A percentile compares a stretch with the other conserved stretches of the same genome.
Conservation (phyloP, 2,329 filamentous ascomycete species). For the Ophiostoma sp. region DNA sequence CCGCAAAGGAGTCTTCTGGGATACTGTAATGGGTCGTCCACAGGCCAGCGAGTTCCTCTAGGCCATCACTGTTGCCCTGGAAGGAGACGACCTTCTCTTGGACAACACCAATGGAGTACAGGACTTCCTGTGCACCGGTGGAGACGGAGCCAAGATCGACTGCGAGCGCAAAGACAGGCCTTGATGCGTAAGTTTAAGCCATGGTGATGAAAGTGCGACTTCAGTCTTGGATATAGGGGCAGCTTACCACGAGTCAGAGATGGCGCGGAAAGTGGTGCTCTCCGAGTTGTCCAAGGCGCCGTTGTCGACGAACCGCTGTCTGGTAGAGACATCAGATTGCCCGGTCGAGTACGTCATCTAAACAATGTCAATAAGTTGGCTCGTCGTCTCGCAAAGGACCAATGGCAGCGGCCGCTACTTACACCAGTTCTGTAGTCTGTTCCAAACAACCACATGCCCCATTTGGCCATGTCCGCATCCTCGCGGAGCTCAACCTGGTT, state of each 20-base stretch:
- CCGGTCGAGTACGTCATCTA: slow-evolving; percentile 66
- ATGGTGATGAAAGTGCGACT: background rate
- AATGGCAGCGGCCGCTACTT: slow-evolving; percentile 25
- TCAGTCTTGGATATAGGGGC: background rate
- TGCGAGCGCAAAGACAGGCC: slow-evolving; percentile 76
- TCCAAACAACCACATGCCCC: slow-evolving; percentile 75
- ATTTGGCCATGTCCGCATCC: slow-evolving; percentile 64
- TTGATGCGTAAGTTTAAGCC: slow-evolving; percentile 23
- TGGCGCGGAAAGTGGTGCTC: slow-evolving; percentile 59
- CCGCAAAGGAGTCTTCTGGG: slow-evolving; percentile 58
- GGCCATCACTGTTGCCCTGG: slow-evolving; percentile 59
- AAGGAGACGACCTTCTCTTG: slow-evolving; percentile 74
- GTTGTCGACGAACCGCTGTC: slow-evolving; percentile 58
- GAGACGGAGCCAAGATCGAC: slow-evolving; percentile 50
- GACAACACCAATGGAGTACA: slow-evolving; percentile 72
- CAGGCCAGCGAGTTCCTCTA: slow-evolving; percentile 60
- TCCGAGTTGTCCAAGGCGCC: slow-evolving; percentile 58
- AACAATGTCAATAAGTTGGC: background rate
- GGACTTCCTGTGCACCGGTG: slow-evolving; percentile 34
- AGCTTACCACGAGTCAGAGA: slow-evolving; percentile 55
- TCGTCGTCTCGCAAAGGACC: too few relatives aligned
- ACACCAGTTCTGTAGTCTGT: slow-evolving; percentile 50
- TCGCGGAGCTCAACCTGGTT: slow-evolving; percentile 64
- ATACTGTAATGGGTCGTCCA: slow-evolving; percentile 69
- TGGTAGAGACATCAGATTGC: slow-evolving; percentile 53